Percentiles rank a stretch among this genome's conserved stretches.
These are phyloP conservation scores for Diplodia seriata DNA, from an alignment of 2,329 filamentous ascomycete genomes.

Conservation along the genomic window DNA sequence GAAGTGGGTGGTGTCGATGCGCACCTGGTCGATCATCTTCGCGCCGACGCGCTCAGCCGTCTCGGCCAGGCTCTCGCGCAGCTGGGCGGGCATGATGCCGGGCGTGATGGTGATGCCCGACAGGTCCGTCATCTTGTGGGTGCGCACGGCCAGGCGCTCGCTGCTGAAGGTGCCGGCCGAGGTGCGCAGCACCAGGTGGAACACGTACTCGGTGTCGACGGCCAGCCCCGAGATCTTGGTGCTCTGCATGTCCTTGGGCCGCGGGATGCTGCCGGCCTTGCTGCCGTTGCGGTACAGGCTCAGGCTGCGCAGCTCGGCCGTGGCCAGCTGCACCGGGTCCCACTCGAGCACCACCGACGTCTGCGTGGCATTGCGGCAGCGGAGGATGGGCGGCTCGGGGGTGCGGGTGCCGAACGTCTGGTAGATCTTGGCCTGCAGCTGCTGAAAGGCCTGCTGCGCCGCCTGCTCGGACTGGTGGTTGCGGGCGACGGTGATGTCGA, in stretches of 20 bases:
- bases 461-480: conserved; percentile 80
- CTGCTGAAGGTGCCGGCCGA: conserved; percentile 86
- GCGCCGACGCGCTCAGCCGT: conserved; percentile 90
- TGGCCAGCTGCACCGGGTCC: conserved; percentile 93
- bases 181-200: conserved; percentile 90
- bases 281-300: conserved; percentile 94
- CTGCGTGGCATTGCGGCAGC: conserved; percentile 96
- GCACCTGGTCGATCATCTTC: conserved; percentile 85
- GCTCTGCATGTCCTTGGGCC: conserved; percentile 83
- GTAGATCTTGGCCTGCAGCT: conserved; percentile 89
- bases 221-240: conserved; percentile 97
- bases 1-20: conserved; percentile 98
- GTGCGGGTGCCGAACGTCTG: conserved; percentile 82
- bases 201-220: conserved; percentile 95
- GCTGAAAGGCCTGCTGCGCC: conserved; percentile 76
- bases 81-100: conserved; percentile 77
- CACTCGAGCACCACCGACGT: conserved; percentile 98
- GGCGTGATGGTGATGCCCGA: conserved; percentile 94
- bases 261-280: conserved; percentile 94
- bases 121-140: conserved; percentile 98
- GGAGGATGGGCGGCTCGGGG: conserved; percentile 77
- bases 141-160: conserved; percentile 83
- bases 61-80: conserved; percentile 73
- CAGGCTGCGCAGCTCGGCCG: conserved; percentile 86
- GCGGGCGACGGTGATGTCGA: conserved; percentile 93